Evolutionary conservation across 2,329 filamentous ascomycete species (phyloP).

Genomic region (Botrytis medusae): DNA sequence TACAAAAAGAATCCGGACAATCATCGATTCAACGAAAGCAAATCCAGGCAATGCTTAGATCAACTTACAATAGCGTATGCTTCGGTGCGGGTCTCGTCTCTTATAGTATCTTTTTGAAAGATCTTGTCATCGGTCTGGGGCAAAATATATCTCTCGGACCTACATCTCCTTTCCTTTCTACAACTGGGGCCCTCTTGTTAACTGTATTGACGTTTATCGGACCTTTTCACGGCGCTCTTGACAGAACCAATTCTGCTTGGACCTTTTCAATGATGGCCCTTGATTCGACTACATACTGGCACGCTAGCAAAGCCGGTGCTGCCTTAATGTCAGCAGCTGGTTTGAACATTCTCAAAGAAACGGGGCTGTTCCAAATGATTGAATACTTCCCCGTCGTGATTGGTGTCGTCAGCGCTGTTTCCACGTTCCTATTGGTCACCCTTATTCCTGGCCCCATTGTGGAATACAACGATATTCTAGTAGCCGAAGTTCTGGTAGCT

Average conservation of each 20-base stretch:
- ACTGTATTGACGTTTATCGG: neutral
- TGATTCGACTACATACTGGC: neutral
- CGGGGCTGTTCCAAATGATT: neutral
- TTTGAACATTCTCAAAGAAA: neutral
- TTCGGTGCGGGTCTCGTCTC: neutral
- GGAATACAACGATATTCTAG: neutral
- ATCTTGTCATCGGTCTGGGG: neutral
- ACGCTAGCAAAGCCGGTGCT: neutral
- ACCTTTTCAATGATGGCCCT: neutral
- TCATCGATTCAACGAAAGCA: neutral
- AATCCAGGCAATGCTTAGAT: neutral
- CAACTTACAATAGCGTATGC: neutral
- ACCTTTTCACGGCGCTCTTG: neutral
- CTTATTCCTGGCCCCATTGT: neutral
- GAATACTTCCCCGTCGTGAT: neutral
- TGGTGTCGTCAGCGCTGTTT: neutral
- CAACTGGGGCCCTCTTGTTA: neutral
- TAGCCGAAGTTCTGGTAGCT: neutral
- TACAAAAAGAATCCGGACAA: neutral
- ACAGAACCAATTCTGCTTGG: neutral
- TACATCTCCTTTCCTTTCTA: neutral
- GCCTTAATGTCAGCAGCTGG: neutral
- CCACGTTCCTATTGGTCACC: neutral
- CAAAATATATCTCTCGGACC: neutral
- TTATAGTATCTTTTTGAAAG: neutral